Base-by-base conservation (phyloP, 2,329 filamentous ascomycete species). In the Cordyceps militaris region DNA sequence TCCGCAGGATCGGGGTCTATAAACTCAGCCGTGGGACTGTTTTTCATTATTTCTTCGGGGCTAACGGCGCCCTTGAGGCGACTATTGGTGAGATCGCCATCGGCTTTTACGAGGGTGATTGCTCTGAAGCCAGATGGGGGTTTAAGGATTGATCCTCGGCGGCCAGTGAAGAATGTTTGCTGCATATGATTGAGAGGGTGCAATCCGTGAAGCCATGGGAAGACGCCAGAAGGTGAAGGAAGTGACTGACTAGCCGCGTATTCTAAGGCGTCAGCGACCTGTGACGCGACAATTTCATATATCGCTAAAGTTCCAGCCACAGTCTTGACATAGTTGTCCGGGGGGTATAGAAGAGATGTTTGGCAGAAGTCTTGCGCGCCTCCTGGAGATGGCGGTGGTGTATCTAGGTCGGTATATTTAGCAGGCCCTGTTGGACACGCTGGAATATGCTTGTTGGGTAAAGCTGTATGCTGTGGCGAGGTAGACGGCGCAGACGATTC, bases 141-240 rank as follows among this genome's bases (percentile, higher is more conserved):
- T 63, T 81, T 86, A 48, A 88, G 80, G 52, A 87, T 73, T n/a
- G 82, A 78, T 60, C 85, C 87, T 66, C 86, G 86, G 61, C 90
- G 83, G 26, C 88, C 86, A 53, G 86, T 84, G 70, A 99, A 97
- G 76, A 97, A 97, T 7, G 88, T 83, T 61, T 94, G 81, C 67
- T 99, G 94, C 56, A 96, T 81, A 60, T 90, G 85, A 67, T 99
- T 99, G 61, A 88, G 84, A 0, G 89, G 86, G 67, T 97, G 92
- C 42, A 97, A 76, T 24, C 94, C 94, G 73, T 99, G 94, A 24
- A 97, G 79, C 94, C 94, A 99, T 2, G 94, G 94, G 67, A 97
- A 99, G 61, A 97, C 89, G 60, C 85, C 80, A n/a, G 87, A 83
- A 0, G 94, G 85, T 57, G 93, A 85, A 7, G 94, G 93, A 24